Conservation (phyloP, 768 basidiomycete species). For the Gymnopilus dilepis region DNA sequence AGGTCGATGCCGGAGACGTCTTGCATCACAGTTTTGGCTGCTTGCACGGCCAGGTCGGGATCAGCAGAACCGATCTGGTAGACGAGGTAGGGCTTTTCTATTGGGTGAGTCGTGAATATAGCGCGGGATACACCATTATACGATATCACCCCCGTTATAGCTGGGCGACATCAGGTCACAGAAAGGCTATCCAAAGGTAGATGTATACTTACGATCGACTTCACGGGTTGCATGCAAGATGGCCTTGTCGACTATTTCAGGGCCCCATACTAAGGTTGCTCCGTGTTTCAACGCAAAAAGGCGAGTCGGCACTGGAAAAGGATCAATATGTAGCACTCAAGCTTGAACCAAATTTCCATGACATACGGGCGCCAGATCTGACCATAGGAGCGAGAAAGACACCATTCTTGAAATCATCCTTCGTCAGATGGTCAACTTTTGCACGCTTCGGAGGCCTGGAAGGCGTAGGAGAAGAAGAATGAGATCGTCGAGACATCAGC, state of each 20-base stretch:
- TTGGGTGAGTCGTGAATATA: slow-evolving; percentile 90
- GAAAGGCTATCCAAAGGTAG: neutral
- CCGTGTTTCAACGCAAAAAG: slow-evolving; percentile 91
- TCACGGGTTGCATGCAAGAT: slow-evolving; percentile 83
- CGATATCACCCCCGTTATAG: slow-evolving; percentile 83
- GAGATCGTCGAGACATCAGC: slow-evolving; percentile 59
- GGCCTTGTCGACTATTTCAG: slow-evolving; percentile 96
- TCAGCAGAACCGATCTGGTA: slow-evolving; percentile 94
- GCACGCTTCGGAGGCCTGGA: slow-evolving; percentile 58
- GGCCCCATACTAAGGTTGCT: slow-evolving; percentile 94
- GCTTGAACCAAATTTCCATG: neutral
- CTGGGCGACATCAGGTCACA: slow-evolving; percentile 43
- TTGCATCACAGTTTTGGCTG: slow-evolving; percentile 82
- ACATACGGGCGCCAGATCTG: slow-evolving; percentile 85
- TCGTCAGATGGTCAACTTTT: slow-evolving; percentile 62
- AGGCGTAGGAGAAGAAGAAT: slow-evolving; percentile 46
- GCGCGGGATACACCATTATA: slow-evolving; percentile 85
- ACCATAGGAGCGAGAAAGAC: slow-evolving; percentile 99
- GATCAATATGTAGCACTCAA: neutral
- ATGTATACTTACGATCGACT: slow-evolving; percentile 78
- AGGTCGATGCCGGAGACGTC: slow-evolving; percentile 96
- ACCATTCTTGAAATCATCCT: slow-evolving; percentile 84
- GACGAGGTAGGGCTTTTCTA: slow-evolving; percentile 93
- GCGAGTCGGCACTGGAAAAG: slow-evolving; percentile 75
- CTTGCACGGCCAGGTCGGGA: slow-evolving; percentile 90